These are phyloP conservation scores for Venturiaceae sp. DNA, from an alignment of 2,329 filamentous ascomycete species.

Conservation along the genomic window DNA sequence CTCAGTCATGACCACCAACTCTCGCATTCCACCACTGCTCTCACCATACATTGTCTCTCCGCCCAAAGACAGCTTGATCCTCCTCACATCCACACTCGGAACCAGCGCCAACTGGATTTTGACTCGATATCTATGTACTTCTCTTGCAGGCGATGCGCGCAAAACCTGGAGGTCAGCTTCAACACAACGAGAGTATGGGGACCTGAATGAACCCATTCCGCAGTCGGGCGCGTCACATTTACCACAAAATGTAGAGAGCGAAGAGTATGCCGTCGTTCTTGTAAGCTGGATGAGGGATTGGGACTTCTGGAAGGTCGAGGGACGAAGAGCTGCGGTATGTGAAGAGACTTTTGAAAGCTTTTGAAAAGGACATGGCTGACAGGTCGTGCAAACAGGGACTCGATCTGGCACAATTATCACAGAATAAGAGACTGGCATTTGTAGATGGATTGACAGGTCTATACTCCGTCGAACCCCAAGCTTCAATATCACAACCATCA, in stretches of 20 bases:
- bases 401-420: constrained; percentile 53
- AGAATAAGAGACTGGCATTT: constrained; percentile 55
- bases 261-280: constrained; percentile 48
- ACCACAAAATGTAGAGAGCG: constrained; percentile 10
- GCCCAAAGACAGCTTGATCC: constrained; percentile 26
- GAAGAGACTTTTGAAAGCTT: background rate
- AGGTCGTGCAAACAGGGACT: constrained; percentile 43
- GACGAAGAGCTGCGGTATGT: constrained; percentile 52
- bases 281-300: constrained; percentile 75
- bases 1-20: constrained; percentile 4
- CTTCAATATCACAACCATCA: background rate
- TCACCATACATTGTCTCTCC: constrained; percentile 25
- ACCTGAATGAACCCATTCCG: constrained; percentile 22
- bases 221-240: constrained; percentile 22
- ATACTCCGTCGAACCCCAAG: constrained; percentile 26
- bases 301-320: constrained; percentile 68
- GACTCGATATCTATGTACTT: constrained; percentile 39
- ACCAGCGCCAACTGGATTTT: constrained; percentile 46
- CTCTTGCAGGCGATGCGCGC: constrained; percentile 22
- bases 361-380: background rate
- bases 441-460: constrained; percentile 63
- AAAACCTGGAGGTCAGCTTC: constrained; percentile 10
- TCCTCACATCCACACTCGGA: constrained; percentile 34
- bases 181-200: constrained; percentile 7
- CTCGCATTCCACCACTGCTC: constrained; percentile 29